Evolutionary conservation across 164 flowering plant genomes (phyloP).

Genomic region (Aristolochia fimbriata): DNA sequence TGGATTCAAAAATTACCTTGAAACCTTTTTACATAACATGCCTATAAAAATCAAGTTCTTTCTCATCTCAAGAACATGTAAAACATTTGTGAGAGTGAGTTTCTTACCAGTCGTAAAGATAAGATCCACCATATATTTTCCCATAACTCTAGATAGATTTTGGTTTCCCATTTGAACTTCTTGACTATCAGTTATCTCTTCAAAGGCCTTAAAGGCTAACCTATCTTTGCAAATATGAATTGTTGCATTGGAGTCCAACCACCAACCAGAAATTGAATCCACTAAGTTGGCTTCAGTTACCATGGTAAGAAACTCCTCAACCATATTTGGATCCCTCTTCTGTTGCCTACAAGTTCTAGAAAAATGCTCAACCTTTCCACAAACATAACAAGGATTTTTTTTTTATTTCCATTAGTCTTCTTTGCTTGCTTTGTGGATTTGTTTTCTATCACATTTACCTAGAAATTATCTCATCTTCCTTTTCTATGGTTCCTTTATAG

Average conservation of each 20-base stretch:
- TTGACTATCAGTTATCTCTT: not conserved
- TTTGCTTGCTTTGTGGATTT: not conserved
- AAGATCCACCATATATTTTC: not conserved
- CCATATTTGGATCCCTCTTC: not conserved
- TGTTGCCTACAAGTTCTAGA: not conserved
- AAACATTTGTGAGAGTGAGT: not conserved
- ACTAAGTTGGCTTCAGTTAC: too few relatives aligned
- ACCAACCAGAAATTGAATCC: too few relatives aligned
- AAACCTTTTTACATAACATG: not conserved
- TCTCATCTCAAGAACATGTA: too few relatives aligned
- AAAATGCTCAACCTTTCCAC: not conserved
- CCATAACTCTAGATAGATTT: not conserved
- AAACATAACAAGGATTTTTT: not conserved
- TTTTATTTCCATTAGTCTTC: not conserved
- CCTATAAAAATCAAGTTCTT: too few relatives aligned
- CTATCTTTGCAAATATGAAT: not conserved
- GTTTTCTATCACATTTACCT: not conserved
- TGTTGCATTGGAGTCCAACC: not conserved
- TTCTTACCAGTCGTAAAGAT: not conserved
- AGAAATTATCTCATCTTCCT: too few relatives aligned
- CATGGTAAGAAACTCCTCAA: not conserved
- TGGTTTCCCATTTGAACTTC: not conserved
- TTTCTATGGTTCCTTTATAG: not conserved
- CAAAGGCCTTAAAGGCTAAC: not conserved
- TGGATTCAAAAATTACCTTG: not conserved